Base-by-base conservation (phyloP, 306 rosid species). In the Acmispon strigosus region DNA sequence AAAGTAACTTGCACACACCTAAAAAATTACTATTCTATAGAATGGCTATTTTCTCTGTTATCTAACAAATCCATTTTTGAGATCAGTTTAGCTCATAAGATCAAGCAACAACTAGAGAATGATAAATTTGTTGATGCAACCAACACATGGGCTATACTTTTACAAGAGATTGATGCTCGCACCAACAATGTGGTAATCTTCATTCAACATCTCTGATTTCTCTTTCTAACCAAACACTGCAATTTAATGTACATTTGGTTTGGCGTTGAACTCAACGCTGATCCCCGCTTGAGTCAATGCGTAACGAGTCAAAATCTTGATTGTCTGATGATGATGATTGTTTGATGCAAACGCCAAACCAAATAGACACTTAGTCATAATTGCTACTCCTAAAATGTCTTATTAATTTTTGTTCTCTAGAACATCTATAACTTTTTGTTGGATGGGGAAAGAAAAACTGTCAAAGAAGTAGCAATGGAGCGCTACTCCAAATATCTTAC, bases 101-200 rank as follows among this genome's bases (percentile, higher is more conserved):
- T 94, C 58, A 86, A 82, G 79, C 80, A 83, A 66, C 84, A 87
- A 79, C 79, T 94, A 37, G 54, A 61, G 62, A 67, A 78, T 8
- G 96, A 92, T 13, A 76, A 80, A 43, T 80, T 76, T 36, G 83
- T n/a, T 18, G 81, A 86, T 3, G 99, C 99, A 68, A 78, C 95
- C 4, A 0, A 47, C 52, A 50, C 88, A 10, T 94, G 99, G 99
- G 10, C 10, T 22, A 27, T 70, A 7, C 96, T 91, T 42, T 95
- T 91, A 81, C 0, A 10, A 0, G 10, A 54, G 51, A 86, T 94
- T 73, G 0, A 24, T 2, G 0, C 10, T 0, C 27, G 20, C 64
- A 89, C 88, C 82, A 91, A 91, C 77, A n/a, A n/a, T n/a, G 99
- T 94, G 90, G 97, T 94, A 87, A 24, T 72, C 67, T 54, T 42